These are phyloP conservation scores for Pontederia crassipes DNA, from an alignment of 176 grass and related monocot genomes.

Conservation along the genomic window DNA sequence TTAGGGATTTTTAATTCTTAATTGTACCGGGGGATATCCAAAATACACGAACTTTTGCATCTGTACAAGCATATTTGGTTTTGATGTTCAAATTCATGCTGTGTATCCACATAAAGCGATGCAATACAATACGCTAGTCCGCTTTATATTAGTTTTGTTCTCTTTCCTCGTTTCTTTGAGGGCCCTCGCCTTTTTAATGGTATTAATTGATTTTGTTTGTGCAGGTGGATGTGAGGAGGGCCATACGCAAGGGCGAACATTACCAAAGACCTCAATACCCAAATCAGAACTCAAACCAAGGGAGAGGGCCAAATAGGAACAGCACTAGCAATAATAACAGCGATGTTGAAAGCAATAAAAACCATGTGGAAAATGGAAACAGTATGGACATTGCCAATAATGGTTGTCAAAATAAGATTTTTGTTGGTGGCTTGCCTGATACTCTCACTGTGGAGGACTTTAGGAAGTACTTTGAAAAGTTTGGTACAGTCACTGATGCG, in stretches of 20 bases:
- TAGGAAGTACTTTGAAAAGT: constrained; percentile 17
- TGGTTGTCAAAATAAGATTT: constrained; percentile 8
- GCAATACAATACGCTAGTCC: not conserved
- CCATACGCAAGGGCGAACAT: not conserved
- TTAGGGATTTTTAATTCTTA: too few relatives aligned
- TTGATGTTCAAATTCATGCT: too few relatives aligned
- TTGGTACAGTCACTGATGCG: constrained; percentile 17
- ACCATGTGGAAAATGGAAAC: not conserved
- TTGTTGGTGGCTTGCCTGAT: constrained; percentile 19
- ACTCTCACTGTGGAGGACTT: constrained; percentile 3
- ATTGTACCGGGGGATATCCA: too few relatives aligned
- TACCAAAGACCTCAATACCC: constrained; percentile 1
- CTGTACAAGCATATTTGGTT: too few relatives aligned
- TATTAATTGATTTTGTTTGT: not conserved
- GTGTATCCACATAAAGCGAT: too few relatives aligned
- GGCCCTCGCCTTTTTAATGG: not conserved
- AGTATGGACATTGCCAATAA: too few relatives aligned
- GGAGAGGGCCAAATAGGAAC: not conserved
- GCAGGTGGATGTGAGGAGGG: constrained; percentile 16
- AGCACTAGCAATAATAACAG: not conserved
- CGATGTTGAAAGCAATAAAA: not conserved
- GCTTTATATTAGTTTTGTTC: not conserved
- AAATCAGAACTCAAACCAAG: constrained; percentile 2
- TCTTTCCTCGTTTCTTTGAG: not conserved
- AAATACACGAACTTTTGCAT: too few relatives aligned